These are phyloP conservation scores for Sporobolomyces phaffii DNA, from an alignment of 768 basidiomycete genomes.

Conservation along the genomic window DNA sequence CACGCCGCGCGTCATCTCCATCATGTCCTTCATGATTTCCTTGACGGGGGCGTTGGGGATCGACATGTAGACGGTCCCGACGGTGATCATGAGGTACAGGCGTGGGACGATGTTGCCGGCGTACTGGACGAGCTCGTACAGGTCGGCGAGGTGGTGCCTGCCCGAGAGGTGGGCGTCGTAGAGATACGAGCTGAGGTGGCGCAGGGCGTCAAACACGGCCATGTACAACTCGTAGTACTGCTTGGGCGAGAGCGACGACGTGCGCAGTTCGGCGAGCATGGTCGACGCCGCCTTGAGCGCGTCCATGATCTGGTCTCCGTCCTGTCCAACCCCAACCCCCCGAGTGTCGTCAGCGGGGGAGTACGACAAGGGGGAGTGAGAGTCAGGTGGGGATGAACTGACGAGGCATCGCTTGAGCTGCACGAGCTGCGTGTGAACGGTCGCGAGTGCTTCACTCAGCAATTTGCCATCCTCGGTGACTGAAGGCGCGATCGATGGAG, in stretches of 20 bases:
- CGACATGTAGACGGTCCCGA: constrained; percentile 98
- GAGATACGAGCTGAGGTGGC: constrained; percentile 91
- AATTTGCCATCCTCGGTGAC: constrained; percentile 26
- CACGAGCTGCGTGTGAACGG: constrained; percentile 36
- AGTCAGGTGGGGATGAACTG: not conserved
- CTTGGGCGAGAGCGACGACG: constrained; percentile 86
- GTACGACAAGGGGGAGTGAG: not conserved
- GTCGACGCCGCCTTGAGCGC: constrained; percentile 92
- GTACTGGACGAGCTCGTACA: constrained; percentile 99
- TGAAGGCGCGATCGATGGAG: constrained; percentile 67
- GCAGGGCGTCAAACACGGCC: constrained; percentile 94
- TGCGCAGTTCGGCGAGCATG: constrained; percentile 93
- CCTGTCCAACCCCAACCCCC: constrained; percentile 51
- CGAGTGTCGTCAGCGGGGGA: not conserved
- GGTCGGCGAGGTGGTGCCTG: constrained; percentile 91
- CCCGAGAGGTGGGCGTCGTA: constrained; percentile 89
- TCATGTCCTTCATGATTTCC: constrained; percentile 99
- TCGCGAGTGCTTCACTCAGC: constrained; percentile 31
- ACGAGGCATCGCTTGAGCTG: constrained; percentile 39
- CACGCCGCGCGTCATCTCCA: constrained; percentile 98
- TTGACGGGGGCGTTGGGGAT: constrained; percentile 93
- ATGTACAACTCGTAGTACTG: constrained; percentile 99
- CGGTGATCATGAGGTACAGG: constrained; percentile 91
- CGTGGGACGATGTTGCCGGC: constrained; percentile 92
- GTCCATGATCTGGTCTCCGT: constrained; percentile 96